These are phyloP conservation scores for Botryosphaeria dothidea DNA, from an alignment of 2,329 filamentous ascomycete species.

Conservation along the genomic window DNA sequence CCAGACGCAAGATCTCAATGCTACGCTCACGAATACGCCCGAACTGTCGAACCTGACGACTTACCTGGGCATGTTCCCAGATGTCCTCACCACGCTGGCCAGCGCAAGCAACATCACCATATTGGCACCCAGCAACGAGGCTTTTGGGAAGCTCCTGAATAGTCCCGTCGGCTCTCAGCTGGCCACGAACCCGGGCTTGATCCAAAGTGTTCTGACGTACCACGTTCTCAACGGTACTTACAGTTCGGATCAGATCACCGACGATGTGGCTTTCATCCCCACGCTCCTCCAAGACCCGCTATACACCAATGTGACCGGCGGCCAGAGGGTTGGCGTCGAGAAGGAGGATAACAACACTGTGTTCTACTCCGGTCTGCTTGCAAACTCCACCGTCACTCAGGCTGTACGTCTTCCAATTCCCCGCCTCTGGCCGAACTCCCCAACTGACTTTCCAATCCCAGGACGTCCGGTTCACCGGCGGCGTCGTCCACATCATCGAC, in stretches of 20 bases:
- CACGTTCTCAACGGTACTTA: slow-evolving; percentile 60
- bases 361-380: slow-evolving; percentile 55
- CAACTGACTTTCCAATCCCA: slow-evolving; percentile 24
- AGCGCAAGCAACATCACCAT: slow-evolving; percentile 56
- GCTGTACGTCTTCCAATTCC: slow-evolving; percentile 44
- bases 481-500: slow-evolving; percentile 51
- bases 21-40: slow-evolving; percentile 32
- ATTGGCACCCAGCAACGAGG: slow-evolving; percentile 58
- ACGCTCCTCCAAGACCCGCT: slow-evolving; percentile 52
- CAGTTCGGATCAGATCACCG: slow-evolving; percentile 37
- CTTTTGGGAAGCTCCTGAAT: slow-evolving; percentile 44
- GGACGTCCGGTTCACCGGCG: slow-evolving; percentile 47
- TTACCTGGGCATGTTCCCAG: slow-evolving; percentile 40
- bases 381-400: slow-evolving; percentile 50
- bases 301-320: slow-evolving; percentile 61
- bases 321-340: slow-evolving; percentile 57
- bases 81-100: slow-evolving; percentile 40
- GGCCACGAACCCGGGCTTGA: slow-evolving; percentile 44
- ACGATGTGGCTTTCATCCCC: slow-evolving; percentile 45
- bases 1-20: slow-evolving; percentile 35
- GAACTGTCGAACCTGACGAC: slow-evolving; percentile 35
- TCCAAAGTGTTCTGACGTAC: slow-evolving; percentile 47
- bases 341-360: slow-evolving; percentile 44
- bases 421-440: no score
- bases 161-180: slow-evolving; percentile 29